Percentiles rank a stretch among this genome's conserved stretches.
Evolutionary conservation across 176 grass and related monocot genomes (phyloP).

Genomic region (Carex cristatella): DNA sequence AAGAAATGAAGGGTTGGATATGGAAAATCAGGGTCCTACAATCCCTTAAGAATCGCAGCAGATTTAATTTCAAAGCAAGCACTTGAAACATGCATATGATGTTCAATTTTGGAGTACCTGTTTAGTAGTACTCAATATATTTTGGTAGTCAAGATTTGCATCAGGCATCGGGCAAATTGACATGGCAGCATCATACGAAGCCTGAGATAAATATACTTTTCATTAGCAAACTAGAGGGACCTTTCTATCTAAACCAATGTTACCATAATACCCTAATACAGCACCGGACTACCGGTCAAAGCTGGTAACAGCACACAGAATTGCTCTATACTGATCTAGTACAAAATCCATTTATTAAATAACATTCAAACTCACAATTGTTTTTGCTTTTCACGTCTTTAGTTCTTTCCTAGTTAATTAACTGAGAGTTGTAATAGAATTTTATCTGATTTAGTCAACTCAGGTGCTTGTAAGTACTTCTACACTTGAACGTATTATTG

Average conservation of each 20-base stretch:
- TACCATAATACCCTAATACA: not conserved
- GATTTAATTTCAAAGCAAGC: not conserved
- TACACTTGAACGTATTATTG: not conserved
- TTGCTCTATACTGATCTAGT: not conserved
- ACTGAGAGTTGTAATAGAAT: not conserved
- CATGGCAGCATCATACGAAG: slow-evolving; percentile 38
- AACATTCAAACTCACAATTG: not conserved
- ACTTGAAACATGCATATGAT: slow-evolving; percentile 24
- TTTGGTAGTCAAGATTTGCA: slow-evolving; percentile 71
- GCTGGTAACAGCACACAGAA: not conserved
- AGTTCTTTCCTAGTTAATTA: not conserved
- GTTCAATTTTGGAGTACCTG: slow-evolving; percentile 44
- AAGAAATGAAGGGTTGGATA: no score
- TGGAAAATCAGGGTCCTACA: no score
- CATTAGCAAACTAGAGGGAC: not conserved
- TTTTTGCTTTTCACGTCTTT: not conserved
- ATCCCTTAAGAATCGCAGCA: no score
- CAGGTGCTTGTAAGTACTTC: not conserved
- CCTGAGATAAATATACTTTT: slow-evolving; percentile 33
- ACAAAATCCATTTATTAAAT: slow-evolving; percentile 11
- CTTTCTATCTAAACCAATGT: not conserved
- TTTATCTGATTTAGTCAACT: not conserved
- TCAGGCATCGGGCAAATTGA: slow-evolving; percentile 68
- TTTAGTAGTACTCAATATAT: slow-evolving; percentile 59
- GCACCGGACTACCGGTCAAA: not conserved